A percentile compares a stretch with the other conserved stretches of the same genome.
Evolutionary conservation across 2,329 filamentous ascomycete species (phyloP).

Genomic region (Aspergillus sp.): DNA sequence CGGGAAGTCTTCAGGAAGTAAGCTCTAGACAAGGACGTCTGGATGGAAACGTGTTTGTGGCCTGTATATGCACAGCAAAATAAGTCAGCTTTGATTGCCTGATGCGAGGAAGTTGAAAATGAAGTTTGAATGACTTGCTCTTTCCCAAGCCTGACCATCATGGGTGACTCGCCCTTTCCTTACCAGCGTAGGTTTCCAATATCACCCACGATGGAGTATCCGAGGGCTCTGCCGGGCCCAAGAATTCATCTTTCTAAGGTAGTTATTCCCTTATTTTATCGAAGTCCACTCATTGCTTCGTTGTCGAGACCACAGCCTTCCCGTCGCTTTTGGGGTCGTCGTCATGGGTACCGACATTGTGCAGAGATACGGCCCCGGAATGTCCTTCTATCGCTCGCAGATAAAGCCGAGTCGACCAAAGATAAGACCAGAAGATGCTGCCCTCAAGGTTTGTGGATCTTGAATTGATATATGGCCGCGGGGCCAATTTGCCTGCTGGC

Average conservation of each 20-base stretch:
- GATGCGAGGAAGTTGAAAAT: not conserved
- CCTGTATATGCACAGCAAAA: not conserved
- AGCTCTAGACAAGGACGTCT: conserved; percentile 28
- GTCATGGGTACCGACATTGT: conserved; percentile 19
- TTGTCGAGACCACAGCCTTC: conserved; percentile 1
- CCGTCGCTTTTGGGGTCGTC: not conserved
- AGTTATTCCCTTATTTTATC: conserved; percentile 15
- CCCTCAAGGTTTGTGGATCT: conserved; percentile 16
- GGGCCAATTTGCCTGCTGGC: not conserved
- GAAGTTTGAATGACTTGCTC: not conserved
- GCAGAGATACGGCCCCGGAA: conserved; percentile 19
- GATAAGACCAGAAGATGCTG: not conserved
- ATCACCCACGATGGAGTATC: not conserved
- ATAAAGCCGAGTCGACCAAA: not conserved
- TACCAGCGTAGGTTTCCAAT: not conserved
- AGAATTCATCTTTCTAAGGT: conserved; percentile 12
- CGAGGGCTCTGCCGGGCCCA: not conserved
- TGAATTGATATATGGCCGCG: not conserved
- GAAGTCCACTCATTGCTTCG: conserved; percentile 12
- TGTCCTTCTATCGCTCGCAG: conserved; percentile 23
- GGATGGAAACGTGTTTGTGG: not conserved
- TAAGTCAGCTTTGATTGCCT: conserved; percentile 1
- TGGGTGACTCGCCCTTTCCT: conserved; percentile 4
- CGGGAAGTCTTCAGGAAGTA: conserved; percentile 40
- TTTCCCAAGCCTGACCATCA: not conserved